Percentiles rank a stretch among this genome's conserved stretches.
Conservation (phyloP, 2,329 filamentous ascomycete species). For the Mycosphaerelloides madeirae region DNA sequence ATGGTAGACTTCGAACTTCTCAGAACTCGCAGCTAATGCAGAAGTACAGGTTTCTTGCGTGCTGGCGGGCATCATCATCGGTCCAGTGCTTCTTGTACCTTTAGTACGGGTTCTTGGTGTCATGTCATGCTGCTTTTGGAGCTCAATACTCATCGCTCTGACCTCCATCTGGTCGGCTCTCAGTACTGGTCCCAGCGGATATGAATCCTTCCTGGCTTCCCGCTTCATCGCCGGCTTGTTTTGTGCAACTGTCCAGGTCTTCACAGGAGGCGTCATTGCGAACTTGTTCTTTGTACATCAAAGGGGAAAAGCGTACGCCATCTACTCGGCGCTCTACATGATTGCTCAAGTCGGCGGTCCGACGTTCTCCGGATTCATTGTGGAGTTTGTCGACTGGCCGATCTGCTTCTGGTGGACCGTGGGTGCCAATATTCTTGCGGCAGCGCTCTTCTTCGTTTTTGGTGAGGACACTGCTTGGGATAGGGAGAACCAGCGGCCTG, state of each 20-base stretch:
- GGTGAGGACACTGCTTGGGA: slow-evolving; percentile 6
- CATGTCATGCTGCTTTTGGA: slow-evolving; percentile 5
- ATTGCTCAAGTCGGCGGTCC: slow-evolving; percentile 2
- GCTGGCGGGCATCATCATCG: slow-evolving; percentile 3
- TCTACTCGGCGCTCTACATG: slow-evolving; percentile 1
- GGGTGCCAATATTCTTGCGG: background rate
- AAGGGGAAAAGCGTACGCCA: slow-evolving; percentile 3
- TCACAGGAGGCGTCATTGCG: slow-evolving; percentile 5
- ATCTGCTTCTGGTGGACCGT: slow-evolving; percentile 6
- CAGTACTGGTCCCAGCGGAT: slow-evolving; percentile 4
- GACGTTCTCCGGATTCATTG: slow-evolving; percentile 6
- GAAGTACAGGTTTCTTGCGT: background rate
- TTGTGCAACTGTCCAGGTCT: slow-evolving; percentile 1
- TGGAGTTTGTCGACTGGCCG: slow-evolving; percentile 1
- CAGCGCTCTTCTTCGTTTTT: slow-evolving; percentile 1
- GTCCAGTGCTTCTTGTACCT: slow-evolving; percentile 6
- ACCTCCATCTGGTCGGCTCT: slow-evolving; percentile 7
- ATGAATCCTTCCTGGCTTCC: slow-evolving; percentile 3
- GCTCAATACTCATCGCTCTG: background rate
- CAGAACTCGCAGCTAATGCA: background rate
- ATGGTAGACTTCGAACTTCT: background rate
- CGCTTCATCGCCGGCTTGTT: slow-evolving; percentile 7
- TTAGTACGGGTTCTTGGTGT: slow-evolving; percentile 1
- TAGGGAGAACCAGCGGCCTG: background rate
- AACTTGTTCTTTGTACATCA: slow-evolving; percentile 10